A percentile compares a stretch with the other conserved stretches of the same genome.
Evolutionary conservation across 805 yeast species (phyloP).

Genomic region (Myxozyma mucilagina): DNA sequence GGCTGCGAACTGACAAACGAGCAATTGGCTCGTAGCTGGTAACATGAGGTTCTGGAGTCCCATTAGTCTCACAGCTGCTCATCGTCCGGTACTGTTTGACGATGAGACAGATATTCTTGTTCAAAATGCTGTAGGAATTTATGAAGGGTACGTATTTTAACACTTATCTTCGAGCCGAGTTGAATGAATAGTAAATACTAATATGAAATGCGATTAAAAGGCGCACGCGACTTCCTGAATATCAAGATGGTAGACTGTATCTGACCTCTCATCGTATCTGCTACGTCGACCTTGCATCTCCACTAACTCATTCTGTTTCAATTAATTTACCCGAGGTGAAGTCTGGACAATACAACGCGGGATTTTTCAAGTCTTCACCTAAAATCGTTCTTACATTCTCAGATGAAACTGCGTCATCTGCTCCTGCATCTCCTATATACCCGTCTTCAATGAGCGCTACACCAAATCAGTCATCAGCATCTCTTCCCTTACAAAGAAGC

Average conservation of each 20-base stretch:
- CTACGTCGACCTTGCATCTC: constrained; percentile 59
- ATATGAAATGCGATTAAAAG: constrained; percentile 51
- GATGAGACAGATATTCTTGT: constrained; percentile 55
- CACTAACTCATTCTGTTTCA: constrained; percentile 48
- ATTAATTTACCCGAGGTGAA: constrained; percentile 50
- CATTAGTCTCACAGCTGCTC: constrained; percentile 39
- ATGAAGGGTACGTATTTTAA: constrained; percentile 52
- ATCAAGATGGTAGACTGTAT: constrained; percentile 76
- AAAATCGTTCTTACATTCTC: constrained; percentile 51
- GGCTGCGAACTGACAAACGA: too few relatives aligned
- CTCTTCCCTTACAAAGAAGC: neutral
- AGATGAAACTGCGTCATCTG: neutral
- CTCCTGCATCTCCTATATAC: neutral
- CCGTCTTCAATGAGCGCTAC: constrained; percentile 1
- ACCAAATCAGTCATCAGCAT: constrained; percentile 1
- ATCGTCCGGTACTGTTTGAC: constrained; percentile 39
- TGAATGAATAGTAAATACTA: neutral
- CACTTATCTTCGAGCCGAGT: neutral
- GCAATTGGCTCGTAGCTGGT: neutral
- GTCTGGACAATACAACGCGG: constrained; percentile 34
- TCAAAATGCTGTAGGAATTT: constrained; percentile 65
- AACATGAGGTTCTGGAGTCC: constrained; percentile 35
- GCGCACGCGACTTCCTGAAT: constrained; percentile 44
- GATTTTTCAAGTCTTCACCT: constrained; percentile 77
- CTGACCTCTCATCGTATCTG: constrained; percentile 72